Percentiles rank a stretch among this genome's conserved stretches.
These are phyloP conservation scores for Aschersonia sp. DNA, from an alignment of 2,329 filamentous ascomycete genomes.

Conservation along the genomic window DNA sequence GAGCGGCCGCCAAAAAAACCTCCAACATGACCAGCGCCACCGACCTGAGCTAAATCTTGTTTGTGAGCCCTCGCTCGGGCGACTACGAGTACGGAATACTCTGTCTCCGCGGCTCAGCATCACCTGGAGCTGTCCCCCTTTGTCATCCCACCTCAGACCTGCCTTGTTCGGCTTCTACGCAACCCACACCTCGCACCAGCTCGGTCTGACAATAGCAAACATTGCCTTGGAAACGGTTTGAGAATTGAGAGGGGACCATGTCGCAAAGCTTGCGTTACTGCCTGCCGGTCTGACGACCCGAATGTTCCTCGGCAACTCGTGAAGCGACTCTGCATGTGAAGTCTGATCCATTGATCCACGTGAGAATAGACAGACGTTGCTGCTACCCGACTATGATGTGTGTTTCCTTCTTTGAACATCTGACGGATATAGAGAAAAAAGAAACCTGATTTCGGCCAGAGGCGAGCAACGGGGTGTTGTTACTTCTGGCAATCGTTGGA, in stretches of 20 bases:
- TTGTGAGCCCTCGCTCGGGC: too few relatives aligned
- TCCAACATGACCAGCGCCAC: too few relatives aligned
- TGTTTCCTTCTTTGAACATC: too few relatives aligned
- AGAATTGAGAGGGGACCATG: not conserved
- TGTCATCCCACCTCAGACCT: not conserved
- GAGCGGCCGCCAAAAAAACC: not conserved
- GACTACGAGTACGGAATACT: too few relatives aligned
- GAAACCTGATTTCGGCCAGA: too few relatives aligned
- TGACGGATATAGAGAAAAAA: too few relatives aligned
- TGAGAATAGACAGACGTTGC: not conserved
- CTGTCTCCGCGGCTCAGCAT: too few relatives aligned
- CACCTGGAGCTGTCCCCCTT: not conserved
- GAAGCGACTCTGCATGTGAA: not conserved
- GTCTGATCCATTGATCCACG: not conserved
- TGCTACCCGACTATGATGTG: not conserved
- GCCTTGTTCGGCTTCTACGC: not conserved
- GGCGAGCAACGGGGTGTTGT: too few relatives aligned
- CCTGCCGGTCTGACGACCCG: too few relatives aligned
- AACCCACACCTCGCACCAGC: not conserved
- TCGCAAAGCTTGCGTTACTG: not conserved
- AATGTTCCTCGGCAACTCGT: not conserved
- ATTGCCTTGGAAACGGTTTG: not conserved
- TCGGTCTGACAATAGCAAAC: not conserved
- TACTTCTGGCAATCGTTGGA: too few relatives aligned
- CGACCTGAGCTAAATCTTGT: too few relatives aligned